Conservation (phyloP, 805 yeast species). For the Nakazawaea pomicola region DNA sequence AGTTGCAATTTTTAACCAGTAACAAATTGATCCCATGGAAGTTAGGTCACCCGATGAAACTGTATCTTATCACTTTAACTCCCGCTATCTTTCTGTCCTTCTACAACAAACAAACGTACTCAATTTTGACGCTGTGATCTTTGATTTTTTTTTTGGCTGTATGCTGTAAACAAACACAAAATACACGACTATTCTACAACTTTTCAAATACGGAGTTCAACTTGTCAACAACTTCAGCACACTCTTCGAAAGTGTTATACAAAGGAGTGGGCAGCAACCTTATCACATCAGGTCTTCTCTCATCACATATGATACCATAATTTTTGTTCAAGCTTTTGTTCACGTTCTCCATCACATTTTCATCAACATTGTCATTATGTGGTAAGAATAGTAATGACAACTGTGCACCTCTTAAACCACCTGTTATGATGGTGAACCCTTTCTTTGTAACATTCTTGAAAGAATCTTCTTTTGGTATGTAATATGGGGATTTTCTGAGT, state of each 20-base stretch:
- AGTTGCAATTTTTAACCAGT: too few species aligned
- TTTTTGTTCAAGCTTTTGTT: constrained; percentile 40
- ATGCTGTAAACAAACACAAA: not conserved
- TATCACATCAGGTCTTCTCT: constrained; percentile 86
- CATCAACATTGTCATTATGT: constrained; percentile 27
- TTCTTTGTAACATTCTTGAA: constrained; percentile 16
- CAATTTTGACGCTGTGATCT: not conserved
- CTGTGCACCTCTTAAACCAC: constrained; percentile 76
- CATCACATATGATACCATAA: constrained; percentile 76
- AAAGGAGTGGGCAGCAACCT: constrained; percentile 84
- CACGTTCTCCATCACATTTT: constrained; percentile 58
- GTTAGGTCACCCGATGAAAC: too few species aligned
- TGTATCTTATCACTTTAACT: too few species aligned
- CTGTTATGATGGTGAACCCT: constrained; percentile 72
- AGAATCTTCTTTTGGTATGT: constrained; percentile 26
- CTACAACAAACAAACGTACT: too few species aligned
- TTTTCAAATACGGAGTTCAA: constrained; percentile 37
- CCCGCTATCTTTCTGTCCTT: too few species aligned
- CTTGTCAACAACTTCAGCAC: constrained; percentile 37
- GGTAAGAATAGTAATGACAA: constrained; percentile 68
- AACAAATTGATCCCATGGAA: too few species aligned
- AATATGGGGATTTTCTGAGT: constrained; percentile 43
- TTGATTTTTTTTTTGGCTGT: not conserved
- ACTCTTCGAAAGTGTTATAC: constrained; percentile 73
- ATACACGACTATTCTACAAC: not conserved